Conservation (phyloP, 1,284 basidiomycete genomes). For the Cryptococcus hybrid region DNA sequence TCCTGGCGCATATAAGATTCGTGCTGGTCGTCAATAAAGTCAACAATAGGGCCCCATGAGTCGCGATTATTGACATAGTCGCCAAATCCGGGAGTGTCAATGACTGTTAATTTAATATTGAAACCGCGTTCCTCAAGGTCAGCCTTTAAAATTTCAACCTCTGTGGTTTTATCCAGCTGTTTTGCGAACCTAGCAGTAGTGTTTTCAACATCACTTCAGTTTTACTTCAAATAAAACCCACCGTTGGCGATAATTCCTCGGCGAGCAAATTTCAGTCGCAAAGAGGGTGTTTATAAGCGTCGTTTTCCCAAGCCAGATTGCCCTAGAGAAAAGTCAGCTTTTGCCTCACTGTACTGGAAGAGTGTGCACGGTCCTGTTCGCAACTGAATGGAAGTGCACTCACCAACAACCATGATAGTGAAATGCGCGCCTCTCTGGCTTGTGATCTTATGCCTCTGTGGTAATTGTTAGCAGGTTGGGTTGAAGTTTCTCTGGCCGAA, state of each 20-base stretch:
- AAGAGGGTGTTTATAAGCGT: constrained; percentile 99
- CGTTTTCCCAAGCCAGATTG: constrained; percentile 92
- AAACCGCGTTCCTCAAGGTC: constrained; percentile 99
- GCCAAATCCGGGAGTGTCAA: constrained; percentile 86
- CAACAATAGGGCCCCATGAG: constrained; percentile 96
- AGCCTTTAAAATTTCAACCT: constrained; percentile 94
- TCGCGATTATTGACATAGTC: constrained; percentile 99
- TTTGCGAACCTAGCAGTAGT: constrained; percentile 69
- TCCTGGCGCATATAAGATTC: constrained; percentile 99
- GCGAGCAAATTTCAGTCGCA: constrained; percentile 89
- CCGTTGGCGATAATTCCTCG: constrained; percentile 84
- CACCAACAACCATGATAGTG: constrained; percentile 98
- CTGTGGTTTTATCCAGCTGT: constrained; percentile 98
- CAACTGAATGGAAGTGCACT: constrained; percentile 43
- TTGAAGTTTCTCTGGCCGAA: neutral
- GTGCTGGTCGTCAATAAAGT: constrained; percentile 99
- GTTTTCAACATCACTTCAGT: neutral
- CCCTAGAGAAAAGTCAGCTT: constrained; percentile 55
- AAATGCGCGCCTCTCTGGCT: constrained; percentile 97
- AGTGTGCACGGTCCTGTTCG: constrained; percentile 3
- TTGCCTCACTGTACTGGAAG: neutral
- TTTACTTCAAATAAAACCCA: constrained; percentile 15
- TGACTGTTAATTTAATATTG: constrained; percentile 98
- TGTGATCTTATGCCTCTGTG: constrained; percentile 90
- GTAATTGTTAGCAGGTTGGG: constrained; percentile 2